Evolutionary conservation across 306 rosid genomes (phyloP).

Genomic region (Urtica urens): DNA sequence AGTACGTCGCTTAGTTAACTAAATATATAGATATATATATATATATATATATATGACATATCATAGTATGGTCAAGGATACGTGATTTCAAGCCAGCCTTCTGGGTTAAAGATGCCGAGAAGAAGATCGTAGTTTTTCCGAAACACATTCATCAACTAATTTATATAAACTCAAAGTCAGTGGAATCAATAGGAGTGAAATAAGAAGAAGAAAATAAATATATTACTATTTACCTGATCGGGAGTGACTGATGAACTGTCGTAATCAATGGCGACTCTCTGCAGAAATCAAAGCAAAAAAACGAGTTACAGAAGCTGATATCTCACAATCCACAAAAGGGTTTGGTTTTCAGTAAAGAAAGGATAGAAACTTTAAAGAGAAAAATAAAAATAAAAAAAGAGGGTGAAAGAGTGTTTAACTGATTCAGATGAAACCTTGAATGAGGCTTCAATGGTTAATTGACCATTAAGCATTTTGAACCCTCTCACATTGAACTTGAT

Average conservation of each 20-base stretch:
- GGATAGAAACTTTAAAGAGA: neutral
- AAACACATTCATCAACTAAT: slow-evolving; percentile 66
- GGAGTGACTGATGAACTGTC: slow-evolving; percentile 61
- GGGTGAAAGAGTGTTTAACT: slow-evolving; percentile 31
- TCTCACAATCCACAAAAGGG: neutral
- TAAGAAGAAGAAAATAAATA: neutral
- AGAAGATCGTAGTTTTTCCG: slow-evolving; percentile 65
- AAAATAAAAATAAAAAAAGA: neutral
- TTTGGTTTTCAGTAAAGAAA: neutral
- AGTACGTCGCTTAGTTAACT: too few relatives aligned
- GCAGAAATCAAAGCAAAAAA: slow-evolving; percentile 16
- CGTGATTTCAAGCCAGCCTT: slow-evolving; percentile 95
- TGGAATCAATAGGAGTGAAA: neutral
- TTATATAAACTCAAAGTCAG: neutral
- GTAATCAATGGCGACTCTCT: slow-evolving; percentile 63
- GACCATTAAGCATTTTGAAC: slow-evolving; percentile 53
- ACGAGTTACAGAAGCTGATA: neutral
- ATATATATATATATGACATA: too few relatives aligned
- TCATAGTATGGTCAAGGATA: slow-evolving; percentile 64
- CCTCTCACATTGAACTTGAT: slow-evolving; percentile 64
- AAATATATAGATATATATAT: too few relatives aligned
- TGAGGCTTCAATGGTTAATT: slow-evolving; percentile 61
- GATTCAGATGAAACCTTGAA: slow-evolving; percentile 62
- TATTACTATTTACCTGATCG: slow-evolving; percentile 38
- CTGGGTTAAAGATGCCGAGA: slow-evolving; percentile 75